A percentile compares a stretch with the other conserved stretches of the same genome.
phyloP scores from a whole-genome alignment of 2,329 filamentous ascomycete species.

The Pestalotiopsis sp. region DNA sequence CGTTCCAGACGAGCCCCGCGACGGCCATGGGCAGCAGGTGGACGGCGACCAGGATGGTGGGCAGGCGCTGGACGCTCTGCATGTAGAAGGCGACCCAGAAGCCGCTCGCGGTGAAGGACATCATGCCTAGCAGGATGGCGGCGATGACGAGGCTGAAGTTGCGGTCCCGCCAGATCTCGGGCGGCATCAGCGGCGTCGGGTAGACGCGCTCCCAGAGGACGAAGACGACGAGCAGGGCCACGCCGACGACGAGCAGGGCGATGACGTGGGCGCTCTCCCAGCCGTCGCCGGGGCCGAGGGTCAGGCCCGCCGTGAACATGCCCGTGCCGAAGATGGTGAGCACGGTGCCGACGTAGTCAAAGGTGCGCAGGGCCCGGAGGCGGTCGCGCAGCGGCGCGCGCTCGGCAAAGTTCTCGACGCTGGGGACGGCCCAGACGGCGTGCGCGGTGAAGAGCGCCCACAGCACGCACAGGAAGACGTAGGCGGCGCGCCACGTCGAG shows the following conservation, averaged over 20 bases:
- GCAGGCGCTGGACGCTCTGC: constrained; percentile 54
- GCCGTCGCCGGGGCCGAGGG: constrained; percentile 57
- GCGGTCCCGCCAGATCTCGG: constrained; percentile 57
- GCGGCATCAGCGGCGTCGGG: constrained; percentile 50
- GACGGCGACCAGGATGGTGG: constrained; percentile 59
- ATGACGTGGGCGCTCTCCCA: constrained; percentile 65
- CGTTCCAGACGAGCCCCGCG: constrained; percentile 61
- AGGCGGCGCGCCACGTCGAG: constrained; percentile 64
- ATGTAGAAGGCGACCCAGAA: constrained; percentile 69
- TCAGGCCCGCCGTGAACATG: constrained; percentile 62
- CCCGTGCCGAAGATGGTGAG: constrained; percentile 66
- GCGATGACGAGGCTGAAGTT: constrained; percentile 64
- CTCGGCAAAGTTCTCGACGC: constrained; percentile 44
- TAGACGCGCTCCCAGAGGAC: constrained; percentile 62
- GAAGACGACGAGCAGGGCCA: constrained; percentile 56
- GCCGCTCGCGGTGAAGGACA: constrained; percentile 58
- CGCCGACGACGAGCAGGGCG: constrained; percentile 59
- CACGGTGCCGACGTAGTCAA: constrained; percentile 61
- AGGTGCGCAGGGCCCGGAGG: constrained; percentile 45
- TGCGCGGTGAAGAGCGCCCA: constrained; percentile 60
- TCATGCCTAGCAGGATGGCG: constrained; percentile 59
- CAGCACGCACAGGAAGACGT: constrained; percentile 62
- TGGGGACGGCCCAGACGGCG: constrained; percentile 62
- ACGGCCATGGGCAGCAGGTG: constrained; percentile 67
- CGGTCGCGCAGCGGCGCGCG: constrained; percentile 36